These are phyloP conservation scores for Pholiota molesta DNA, from an alignment of 768 basidiomycete species.

Conservation along the genomic window DNA sequence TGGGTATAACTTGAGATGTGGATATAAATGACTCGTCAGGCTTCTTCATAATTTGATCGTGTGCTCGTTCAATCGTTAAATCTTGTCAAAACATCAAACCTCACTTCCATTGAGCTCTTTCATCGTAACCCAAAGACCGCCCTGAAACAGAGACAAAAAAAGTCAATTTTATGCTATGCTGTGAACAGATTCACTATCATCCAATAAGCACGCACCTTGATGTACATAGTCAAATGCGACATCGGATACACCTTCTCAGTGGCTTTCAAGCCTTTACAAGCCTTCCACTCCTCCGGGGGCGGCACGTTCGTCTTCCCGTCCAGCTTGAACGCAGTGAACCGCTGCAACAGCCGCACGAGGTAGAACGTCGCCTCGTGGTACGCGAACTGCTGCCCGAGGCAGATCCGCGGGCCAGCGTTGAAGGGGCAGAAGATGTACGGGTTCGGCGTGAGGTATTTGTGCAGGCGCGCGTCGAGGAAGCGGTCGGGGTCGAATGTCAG, in stretches of 20 bases:
- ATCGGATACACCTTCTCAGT: conserved; percentile 43
- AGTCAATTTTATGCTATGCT: neutral
- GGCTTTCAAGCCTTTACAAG: conserved; percentile 30
- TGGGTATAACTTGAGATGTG: neutral
- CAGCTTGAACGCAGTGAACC: conserved; percentile 36
- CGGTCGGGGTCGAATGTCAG: conserved; percentile 66
- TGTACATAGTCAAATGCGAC: conserved; percentile 46
- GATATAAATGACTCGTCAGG: neutral
- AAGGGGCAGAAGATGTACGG: conserved; percentile 74
- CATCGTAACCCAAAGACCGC: conserved; percentile 48
- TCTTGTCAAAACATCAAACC: neutral
- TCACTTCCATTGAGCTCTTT: conserved; percentile 15
- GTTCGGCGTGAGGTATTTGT: conserved; percentile 55
- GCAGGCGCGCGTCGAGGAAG: conserved; percentile 60
- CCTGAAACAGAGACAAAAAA: conserved; percentile 29
- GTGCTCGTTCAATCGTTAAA: neutral
- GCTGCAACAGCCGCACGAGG: conserved; percentile 53
- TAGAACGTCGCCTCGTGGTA: conserved; percentile 68
- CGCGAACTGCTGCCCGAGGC: conserved; percentile 60
- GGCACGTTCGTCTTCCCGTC: conserved; percentile 11
- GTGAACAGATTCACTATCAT: neutral
- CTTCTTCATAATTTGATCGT: neutral
- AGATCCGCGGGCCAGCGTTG: conserved; percentile 69
- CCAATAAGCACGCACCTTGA: conserved; percentile 33
- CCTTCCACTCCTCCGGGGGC: conserved; percentile 29